Evolutionary conservation across 208 protist genomes (phyloP).

Genomic region (Leptomonas pyrrhocoris): DNA sequence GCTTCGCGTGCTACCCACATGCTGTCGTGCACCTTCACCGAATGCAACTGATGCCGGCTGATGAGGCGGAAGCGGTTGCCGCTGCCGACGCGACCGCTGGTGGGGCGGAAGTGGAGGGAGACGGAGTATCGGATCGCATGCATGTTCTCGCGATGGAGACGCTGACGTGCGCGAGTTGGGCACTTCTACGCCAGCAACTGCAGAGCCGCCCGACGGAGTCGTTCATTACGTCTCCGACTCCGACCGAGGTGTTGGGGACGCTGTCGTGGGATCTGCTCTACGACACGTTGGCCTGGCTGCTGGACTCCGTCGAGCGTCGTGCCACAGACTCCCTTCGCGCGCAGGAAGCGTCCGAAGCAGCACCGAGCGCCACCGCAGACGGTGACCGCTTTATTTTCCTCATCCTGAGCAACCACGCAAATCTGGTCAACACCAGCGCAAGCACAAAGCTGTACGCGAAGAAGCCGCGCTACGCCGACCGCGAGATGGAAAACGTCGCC

Average conservation of each 20-base stretch:
- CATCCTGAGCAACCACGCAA: conserved; percentile 36
- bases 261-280: conserved; percentile 37
- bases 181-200: conserved; percentile 18
- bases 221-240: conserved; percentile 18
- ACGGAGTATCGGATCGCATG: conserved; percentile 13
- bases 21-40: conserved; percentile 57
- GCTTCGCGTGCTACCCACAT: conserved; percentile 65
- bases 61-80: neutral
- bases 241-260: conserved; percentile 31
- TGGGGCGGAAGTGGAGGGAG: neutral
- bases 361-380: neutral
- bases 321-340: conserved; percentile 22
- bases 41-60: conserved; percentile 42
- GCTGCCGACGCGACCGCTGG: neutral
- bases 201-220: conserved; percentile 27
- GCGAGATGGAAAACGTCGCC: neutral
- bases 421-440: conserved; percentile 29
- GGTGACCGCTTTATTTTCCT: conserved; percentile 27
- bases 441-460: conserved; percentile 25
- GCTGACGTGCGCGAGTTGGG: conserved; percentile 23
- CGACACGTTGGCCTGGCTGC: conserved; percentile 33
- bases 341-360: neutral
- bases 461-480: neutral
- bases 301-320: conserved; percentile 24
- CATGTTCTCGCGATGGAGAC: conserved; percentile 26